Percentiles rank a stretch among this genome's conserved stretches.
These are phyloP conservation scores for Leptodontidium sp. DNA, from an alignment of 2,329 filamentous ascomycete species.

Conservation along the genomic window DNA sequence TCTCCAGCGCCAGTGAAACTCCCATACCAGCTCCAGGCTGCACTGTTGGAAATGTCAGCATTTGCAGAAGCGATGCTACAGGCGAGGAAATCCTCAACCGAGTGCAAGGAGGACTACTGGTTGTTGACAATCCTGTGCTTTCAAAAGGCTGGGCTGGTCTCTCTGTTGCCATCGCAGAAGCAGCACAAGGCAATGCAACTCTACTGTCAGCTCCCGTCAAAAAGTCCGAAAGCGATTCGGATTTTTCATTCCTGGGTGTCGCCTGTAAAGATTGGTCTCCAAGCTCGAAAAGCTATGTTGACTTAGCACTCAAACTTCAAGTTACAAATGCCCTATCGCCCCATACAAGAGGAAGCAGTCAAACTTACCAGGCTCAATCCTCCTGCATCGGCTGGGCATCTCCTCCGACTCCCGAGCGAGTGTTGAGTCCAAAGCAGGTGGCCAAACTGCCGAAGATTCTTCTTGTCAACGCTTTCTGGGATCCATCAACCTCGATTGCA, in stretches of 20 bases:
- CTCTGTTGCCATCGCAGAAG: neutral
- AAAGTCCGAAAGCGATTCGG: neutral
- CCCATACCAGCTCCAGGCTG: constrained; percentile 51
- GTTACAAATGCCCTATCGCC: constrained; percentile 48
- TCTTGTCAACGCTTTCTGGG: constrained; percentile 50
- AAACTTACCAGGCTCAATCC: constrained; percentile 49
- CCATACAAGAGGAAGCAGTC: constrained; percentile 47
- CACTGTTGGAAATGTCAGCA: constrained; percentile 25
- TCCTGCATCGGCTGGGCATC: constrained; percentile 44
- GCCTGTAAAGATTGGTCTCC: constrained; percentile 12
- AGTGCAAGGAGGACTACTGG: neutral
- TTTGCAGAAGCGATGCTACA: neutral
- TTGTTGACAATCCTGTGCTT: neutral
- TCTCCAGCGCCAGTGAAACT: constrained; percentile 43
- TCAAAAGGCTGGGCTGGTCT: neutral
- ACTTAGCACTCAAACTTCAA: constrained; percentile 17
- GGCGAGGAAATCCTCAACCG: constrained; percentile 9
- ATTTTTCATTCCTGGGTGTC: neutral
- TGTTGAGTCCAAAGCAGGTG: constrained; percentile 6
- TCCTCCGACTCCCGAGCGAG: constrained; percentile 4
- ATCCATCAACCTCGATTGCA: constrained; percentile 51
- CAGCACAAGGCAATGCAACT: constrained; percentile 10
- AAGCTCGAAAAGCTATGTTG: neutral
- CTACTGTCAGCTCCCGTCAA: neutral
- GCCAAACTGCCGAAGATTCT: constrained; percentile 47